These are phyloP conservation scores for Cystofilobasidium macerans DNA, from an alignment of 768 basidiomycete species.

Conservation along the genomic window DNA sequence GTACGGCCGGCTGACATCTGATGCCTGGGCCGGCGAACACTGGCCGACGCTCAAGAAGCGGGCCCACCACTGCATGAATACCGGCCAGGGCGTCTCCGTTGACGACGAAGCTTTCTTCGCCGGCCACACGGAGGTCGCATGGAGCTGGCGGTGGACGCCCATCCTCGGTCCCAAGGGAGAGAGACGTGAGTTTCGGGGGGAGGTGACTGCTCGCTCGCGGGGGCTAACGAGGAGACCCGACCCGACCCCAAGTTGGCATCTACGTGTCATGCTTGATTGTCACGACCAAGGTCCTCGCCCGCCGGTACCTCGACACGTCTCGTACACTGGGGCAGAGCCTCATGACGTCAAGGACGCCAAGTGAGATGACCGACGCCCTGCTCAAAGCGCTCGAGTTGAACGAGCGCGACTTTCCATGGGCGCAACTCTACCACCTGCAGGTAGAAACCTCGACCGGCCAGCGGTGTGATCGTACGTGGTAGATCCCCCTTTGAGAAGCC, in stretches of 20 bases:
- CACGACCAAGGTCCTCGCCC: background rate
- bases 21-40: background rate
- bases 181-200: background rate
- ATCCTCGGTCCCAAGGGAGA: background rate
- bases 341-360: background rate
- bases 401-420: conserved; percentile 19
- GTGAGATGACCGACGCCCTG: background rate
- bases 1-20: background rate
- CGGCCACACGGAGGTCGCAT: background rate
- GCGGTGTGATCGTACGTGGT: background rate
- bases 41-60: background rate
- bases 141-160: conserved; percentile 2
- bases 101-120: background rate
- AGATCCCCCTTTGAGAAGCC: no score
- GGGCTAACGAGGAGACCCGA: no score
- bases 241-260: background rate
- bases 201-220: background rate
- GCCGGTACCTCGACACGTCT: background rate
- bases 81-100: background rate
- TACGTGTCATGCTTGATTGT: background rate
- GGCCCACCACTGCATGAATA: background rate
- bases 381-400: conserved; percentile 14
- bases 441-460: conserved; percentile 5
- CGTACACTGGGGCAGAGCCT: background rate
- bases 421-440: conserved; percentile 7